A percentile compares a stretch with the other conserved stretches of the same genome.
Conservation (phyloP, 768 basidiomycete genomes). For the Xerocomellus amylosporus region DNA sequence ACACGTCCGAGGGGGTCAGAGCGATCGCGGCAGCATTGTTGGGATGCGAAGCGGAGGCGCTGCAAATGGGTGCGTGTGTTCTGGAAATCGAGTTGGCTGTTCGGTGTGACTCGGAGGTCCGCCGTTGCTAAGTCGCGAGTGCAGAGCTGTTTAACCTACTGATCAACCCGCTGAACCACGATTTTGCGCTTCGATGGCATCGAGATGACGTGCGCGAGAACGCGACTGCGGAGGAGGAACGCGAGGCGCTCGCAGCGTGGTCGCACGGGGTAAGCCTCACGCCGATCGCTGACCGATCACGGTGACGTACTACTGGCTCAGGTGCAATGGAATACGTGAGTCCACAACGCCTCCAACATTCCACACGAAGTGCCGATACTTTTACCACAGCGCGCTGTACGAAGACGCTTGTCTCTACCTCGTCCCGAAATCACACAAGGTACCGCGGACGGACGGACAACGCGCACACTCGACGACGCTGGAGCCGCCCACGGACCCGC, state of each 20-base stretch:
- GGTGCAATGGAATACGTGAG: slow-evolving; percentile 84
- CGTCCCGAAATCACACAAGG: slow-evolving; percentile 65
- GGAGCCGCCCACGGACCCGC: slow-evolving; percentile 53
- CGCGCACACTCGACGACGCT: slow-evolving; percentile 50
- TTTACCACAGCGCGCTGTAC: slow-evolving; percentile 53
- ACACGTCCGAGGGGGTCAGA: slow-evolving; percentile 53
- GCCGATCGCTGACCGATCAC: background rate
- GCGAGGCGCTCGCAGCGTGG: slow-evolving; percentile 52
- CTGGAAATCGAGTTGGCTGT: too few species aligned
- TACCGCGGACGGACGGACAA: slow-evolving; percentile 56
- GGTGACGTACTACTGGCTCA: slow-evolving; percentile 20
- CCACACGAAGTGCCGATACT: background rate
- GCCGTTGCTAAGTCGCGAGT: too few species aligned
- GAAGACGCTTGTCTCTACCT: slow-evolving; percentile 67
- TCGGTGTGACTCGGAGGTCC: too few species aligned
- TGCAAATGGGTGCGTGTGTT: slow-evolving; percentile 68
- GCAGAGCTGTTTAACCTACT: slow-evolving; percentile 70
- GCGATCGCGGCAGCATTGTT: slow-evolving; percentile 46
- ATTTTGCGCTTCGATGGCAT: slow-evolving; percentile 78
- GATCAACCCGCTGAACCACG: slow-evolving; percentile 61
- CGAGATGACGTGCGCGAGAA: slow-evolving; percentile 68
- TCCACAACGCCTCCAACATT: background rate
- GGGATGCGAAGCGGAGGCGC: slow-evolving; percentile 50
- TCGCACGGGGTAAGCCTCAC: slow-evolving; percentile 47
- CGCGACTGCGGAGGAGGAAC: slow-evolving; percentile 60